Evolutionary conservation across 2,329 filamentous ascomycete species (phyloP), one percentile per base, ranked within the genome.

Genomic region (Arthrobotrys iridis): DNA sequence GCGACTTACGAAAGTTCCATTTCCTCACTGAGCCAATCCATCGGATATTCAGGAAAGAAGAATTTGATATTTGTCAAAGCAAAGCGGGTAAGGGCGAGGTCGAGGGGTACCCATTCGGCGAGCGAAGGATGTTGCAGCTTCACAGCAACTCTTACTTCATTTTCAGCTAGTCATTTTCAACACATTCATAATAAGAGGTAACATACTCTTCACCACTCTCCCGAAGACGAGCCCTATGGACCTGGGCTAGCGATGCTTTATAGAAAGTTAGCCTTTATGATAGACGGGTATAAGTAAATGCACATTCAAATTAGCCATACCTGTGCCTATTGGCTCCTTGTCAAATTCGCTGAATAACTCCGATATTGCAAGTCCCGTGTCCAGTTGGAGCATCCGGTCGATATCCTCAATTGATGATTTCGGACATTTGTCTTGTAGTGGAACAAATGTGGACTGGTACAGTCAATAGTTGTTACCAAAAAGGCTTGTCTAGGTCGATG

Each of bases 31-130:
- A 99, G 85, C 95, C 95, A 99, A 80, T 96, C 93, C 26, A 99
- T 86, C 82, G 99, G 95, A 82, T 99, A 99, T 79, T 98, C 93
- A 1, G 96, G 96, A 81, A 99, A 99, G 85, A 94, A 97, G 71
- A 88, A 87, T 83, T 96, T 97, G 74, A 99, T 84, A 0, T 90
- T 95, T 8, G 90, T 89, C 82, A 99, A 99, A 0, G 93, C 96
- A 80, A 95, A 96, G 37, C 88, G 85, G 3, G 95, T 99, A 76
- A 99, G 85, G 1, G 90, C 88, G 78, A 98, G 86, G 82, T 99
- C 95, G 8, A 99, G 85, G 24, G 89, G 91, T 13, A 93, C 91
- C 92, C 93, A 99, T 82, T 96, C 91, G 76, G 93, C 91, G 65
- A 99, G 84, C 2, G 88, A 87, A 0, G 95, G 95, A 83, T 99